Evolutionary conservation across 2,329 filamentous ascomycete genomes (phyloP), one percentile per base, ranked within the genome.

Genomic region (Sarocladium oryzae): DNA sequence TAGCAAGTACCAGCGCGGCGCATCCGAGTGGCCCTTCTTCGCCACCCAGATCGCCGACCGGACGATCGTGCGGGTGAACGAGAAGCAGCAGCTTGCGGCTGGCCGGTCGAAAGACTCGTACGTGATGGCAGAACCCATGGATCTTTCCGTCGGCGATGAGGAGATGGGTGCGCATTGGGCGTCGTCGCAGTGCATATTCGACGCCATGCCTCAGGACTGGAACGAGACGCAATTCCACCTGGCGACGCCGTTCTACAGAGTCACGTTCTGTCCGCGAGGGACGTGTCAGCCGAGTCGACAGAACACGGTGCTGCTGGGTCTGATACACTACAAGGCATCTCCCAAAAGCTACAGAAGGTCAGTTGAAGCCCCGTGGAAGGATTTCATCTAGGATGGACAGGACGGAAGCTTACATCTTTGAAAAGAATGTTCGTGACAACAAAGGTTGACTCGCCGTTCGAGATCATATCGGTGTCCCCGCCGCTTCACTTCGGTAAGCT

Each of bases 361-460:
- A 30, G 28, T 30, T 30, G 7, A n/a, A n/a, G n/a, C n/a, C n/a
- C n/a, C n/a, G n/a, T n/a, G n/a, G n/a, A n/a, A n/a, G n/a, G n/a
- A n/a, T n/a, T n/a, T n/a, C n/a, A n/a, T n/a, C n/a, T n/a, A n/a
- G n/a, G n/a, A n/a, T 30, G 7, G 28, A 30, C 7, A 30, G 28
- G 28, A 30, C 7, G 13, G 28, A 30, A 43, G 20, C 38, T 43
- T 7, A 43, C 38, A 6, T 26, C 11, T 33, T 35, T n/a, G n/a
- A n/a, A 10, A 48, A 48, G 26, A 21, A 35, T 48, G 26, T 48
- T 48, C n/a, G 30, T 48, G 26, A 48, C 43, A 3, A 48, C 20
- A 13, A 35, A 35, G 20, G 43, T 48, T 15, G 26, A 48, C 18
- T 5, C 43, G 20, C 43, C 43, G 3, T 48, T 48, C 20, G 26